Evolutionary conservation across 352 stramenopile species (phyloP).

Genomic region (Globisporangium nagaii): DNA sequence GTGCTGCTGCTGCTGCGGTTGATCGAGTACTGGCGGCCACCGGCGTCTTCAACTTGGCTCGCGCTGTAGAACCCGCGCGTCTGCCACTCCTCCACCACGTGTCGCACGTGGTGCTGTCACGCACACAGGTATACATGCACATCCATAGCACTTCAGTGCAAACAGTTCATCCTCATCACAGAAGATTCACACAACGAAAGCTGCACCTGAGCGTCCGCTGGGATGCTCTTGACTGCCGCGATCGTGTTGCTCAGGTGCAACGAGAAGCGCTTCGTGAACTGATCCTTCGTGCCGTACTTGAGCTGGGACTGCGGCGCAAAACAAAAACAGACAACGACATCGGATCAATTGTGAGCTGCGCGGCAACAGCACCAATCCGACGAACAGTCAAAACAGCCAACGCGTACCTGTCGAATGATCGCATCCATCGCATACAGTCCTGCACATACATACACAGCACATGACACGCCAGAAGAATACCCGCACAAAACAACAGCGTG

Average conservation of each 20-base stretch:
- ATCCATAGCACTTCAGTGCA: too few relatives aligned
- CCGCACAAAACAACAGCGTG: neutral
- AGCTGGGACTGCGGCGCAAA: conserved; percentile 39
- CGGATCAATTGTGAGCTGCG: neutral
- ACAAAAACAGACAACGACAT: conserved; percentile 1
- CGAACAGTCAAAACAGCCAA: neutral
- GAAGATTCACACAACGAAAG: too few relatives aligned
- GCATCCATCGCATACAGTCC: conserved; percentile 80
- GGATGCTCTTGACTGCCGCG: conserved; percentile 60
- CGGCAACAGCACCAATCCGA: neutral
- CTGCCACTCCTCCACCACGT: conserved; percentile 80
- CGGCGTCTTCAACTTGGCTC: conserved; percentile 56
- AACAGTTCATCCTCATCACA: too few relatives aligned
- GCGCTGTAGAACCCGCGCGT: conserved; percentile 63
- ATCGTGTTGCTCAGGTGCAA: conserved; percentile 74
- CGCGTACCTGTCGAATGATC: conserved; percentile 65
- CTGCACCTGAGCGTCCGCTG: conserved; percentile 60
- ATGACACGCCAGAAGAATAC: neutral
- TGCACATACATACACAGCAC: conserved; percentile 14
- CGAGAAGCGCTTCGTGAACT: conserved; percentile 76
- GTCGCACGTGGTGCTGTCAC: conserved; percentile 48
- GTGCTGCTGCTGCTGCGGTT: conserved; percentile 11
- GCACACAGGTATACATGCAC: too few relatives aligned
- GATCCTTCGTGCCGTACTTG: conserved; percentile 61
- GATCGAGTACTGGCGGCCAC: conserved; percentile 32